Base-by-base conservation (phyloP, 371 early-diverging fungal species). In the Mortierella sp. region DNA sequence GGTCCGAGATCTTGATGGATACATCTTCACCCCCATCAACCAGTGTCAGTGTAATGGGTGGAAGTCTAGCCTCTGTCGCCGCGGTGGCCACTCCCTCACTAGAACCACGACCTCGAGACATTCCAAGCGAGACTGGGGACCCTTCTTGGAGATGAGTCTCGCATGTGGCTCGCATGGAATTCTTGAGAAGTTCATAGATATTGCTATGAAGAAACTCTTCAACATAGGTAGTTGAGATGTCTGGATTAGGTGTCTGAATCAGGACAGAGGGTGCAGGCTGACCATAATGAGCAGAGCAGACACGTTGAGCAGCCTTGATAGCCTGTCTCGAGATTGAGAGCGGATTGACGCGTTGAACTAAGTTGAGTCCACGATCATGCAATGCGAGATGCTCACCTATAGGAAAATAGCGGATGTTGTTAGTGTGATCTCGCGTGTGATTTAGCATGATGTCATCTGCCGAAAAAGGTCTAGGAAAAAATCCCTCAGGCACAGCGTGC, bases 321-420 rank as follows among this genome's bases (percentile, higher is more conserved):
- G 93, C 94, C 20, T 87, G 84, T 62, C 87, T 84, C 32, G 92
- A 91, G 60, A 93, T 87, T 12, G 87, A 84, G 32, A 88, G 81
- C 16, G 93, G 93, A 57, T 87, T 86, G 24, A 92, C 84, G 12
- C 79, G 84, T 81, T 90, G 91, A 14, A 91, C 93, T 24, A 89
- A 86, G 55, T 89, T 87, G 59, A 85, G 81, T 26, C 83, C 76
- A 49, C 88, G 84, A 62, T 87, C 87, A 66, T 87, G 86, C 68
- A 92, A 87, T 8, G 89, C 87, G 24, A 93, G 72, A 66, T 93
- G 91, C 79, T 94, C 92, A 77, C 88, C 88, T 68, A 90, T 83
- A 16, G 11, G 32, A 60, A 32, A 30, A 22, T 28, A 47, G 26
- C 24, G 22, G 22, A 60, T n/a, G n/a, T n/a, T n/a, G n/a, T 18